Conservation (phyloP, 495 filamentous ascomycete genomes). For the Thermochaetoides thermophila region DNA sequence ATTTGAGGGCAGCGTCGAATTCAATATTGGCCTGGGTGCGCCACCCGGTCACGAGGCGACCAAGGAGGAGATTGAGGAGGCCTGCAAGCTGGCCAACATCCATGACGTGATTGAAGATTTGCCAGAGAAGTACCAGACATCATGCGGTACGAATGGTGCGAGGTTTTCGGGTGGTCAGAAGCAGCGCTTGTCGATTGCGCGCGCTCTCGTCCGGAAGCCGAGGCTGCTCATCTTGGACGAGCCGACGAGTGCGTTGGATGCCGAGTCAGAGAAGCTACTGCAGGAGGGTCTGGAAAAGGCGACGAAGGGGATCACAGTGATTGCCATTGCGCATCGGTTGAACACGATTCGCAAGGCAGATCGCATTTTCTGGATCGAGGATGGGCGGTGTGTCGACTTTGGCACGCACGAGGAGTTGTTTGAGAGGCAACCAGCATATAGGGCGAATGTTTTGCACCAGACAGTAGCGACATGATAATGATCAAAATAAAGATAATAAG, state of each 20-base stretch:
- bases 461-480: constrained; percentile 6
- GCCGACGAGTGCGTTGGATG: constrained; percentile 68
- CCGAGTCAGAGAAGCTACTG: constrained; percentile 50
- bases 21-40: constrained; percentile 42
- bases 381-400: constrained; percentile 46
- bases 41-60: constrained; percentile 25
- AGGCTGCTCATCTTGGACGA: constrained; percentile 75
- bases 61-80: constrained; percentile 37
- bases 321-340: constrained; percentile 70
- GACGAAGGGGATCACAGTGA: constrained; percentile 57
- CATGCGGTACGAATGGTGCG: constrained; percentile 34
- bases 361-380: constrained; percentile 60
- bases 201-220: constrained; percentile 64
- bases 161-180: constrained; percentile 43
- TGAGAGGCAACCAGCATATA: constrained; percentile 40
- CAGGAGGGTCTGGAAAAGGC: constrained; percentile 60
- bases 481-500: too few species aligned
- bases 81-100: constrained; percentile 43
- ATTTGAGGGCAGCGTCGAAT: constrained; percentile 35
- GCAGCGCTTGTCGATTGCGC: constrained; percentile 62
- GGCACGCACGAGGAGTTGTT: constrained; percentile 58
- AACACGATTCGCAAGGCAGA: constrained; percentile 63
- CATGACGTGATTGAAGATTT: constrained; percentile 41
- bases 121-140: constrained; percentile 49
- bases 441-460: constrained; percentile 36